Evolutionary conservation across 352 stramenopile species (phyloP), one percentile per base, ranked within the genome.

Genomic region (Pythium chondricola): DNA sequence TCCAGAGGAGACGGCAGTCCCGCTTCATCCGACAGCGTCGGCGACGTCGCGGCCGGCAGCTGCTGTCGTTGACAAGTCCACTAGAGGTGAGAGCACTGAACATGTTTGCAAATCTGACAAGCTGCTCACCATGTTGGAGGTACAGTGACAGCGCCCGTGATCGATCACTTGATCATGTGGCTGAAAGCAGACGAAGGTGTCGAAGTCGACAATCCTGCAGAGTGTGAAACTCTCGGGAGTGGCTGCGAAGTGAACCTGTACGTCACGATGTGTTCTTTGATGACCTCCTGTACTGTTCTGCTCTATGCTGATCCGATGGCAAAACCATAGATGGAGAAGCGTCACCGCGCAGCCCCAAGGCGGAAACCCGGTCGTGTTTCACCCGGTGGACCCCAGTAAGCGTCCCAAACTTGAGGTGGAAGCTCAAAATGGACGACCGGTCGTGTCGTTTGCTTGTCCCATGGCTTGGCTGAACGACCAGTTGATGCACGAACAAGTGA

Each of bases 401-500:
- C 67, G 56, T 37, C 58, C 63, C 6, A 41, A 71, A 4, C 59
- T 71, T 41, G 35, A 72, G 24, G 63, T 60, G 10, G 51, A 55
- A 17, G 62, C 56, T 4, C 37, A 58, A 31, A 69, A 67, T 24
- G 46, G 53, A 6, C 63, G 69, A 6, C 61, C 72, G 6, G 41
- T 46, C 3, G 44, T 87, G 20, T 69, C 66, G 21, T 80, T 85
- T n/a, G 60, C 65, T 0, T 87, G 75, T 25, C 72, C 72, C 2
- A 67, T 87, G 51, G 17, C 22, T 1, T 31, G 63, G 8, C 60
- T 54, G 14, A 59, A 62, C 18, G 32, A 55, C 1, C 5, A 72
- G 24, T 50, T 49, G 16, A 42, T 87, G 5, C 71, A 72, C 30
- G 72, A 80, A 16, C 67, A 62, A 26, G 83, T 83, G 72, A 87